Evolutionary conservation across 805 yeast genomes (phyloP).

Genomic region (Suhomyces faveliae): DNA sequence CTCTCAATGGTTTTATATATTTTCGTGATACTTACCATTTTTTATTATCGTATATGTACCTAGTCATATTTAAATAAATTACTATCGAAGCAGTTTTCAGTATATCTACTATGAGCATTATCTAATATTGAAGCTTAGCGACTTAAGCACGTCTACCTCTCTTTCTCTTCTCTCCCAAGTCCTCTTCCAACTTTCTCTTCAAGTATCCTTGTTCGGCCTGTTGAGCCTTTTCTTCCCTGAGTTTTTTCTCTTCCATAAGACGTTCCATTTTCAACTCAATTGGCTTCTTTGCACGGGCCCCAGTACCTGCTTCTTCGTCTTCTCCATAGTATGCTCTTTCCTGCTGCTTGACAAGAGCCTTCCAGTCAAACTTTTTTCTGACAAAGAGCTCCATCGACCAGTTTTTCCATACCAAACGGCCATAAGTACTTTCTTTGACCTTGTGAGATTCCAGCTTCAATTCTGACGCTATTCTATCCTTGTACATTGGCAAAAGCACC

Average conservation of each 20-base stretch:
- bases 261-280: slow-evolving; percentile 43
- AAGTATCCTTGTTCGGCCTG: slow-evolving; percentile 18
- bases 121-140: too few species aligned
- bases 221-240: slow-evolving; percentile 25
- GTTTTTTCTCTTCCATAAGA: slow-evolving; percentile 30
- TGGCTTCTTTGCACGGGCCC: slow-evolving; percentile 31
- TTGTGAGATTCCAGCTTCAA: slow-evolving; percentile 56
- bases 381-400: slow-evolving; percentile 83
- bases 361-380: slow-evolving; percentile 84
- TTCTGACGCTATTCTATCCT: slow-evolving; percentile 80
- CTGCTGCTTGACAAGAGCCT: slow-evolving; percentile 51
- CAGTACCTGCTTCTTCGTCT: slow-evolving; percentile 13
- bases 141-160: too few species aligned
- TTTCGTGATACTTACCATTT: too few species aligned
- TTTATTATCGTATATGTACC: too few species aligned
- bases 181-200: slow-evolving; percentile 24
- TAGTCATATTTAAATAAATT: too few species aligned
- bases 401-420: slow-evolving; percentile 91
- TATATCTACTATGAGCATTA: not conserved
- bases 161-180: slow-evolving; percentile 6
- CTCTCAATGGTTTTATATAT: too few species aligned
- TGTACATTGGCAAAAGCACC: slow-evolving; percentile 70
- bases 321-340: slow-evolving; percentile 32
- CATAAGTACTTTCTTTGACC: slow-evolving; percentile 84
- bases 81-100: not conserved